Evolutionary conservation across 2,329 filamentous ascomycete genomes (phyloP).

Genomic region (Helotiales sp.): DNA sequence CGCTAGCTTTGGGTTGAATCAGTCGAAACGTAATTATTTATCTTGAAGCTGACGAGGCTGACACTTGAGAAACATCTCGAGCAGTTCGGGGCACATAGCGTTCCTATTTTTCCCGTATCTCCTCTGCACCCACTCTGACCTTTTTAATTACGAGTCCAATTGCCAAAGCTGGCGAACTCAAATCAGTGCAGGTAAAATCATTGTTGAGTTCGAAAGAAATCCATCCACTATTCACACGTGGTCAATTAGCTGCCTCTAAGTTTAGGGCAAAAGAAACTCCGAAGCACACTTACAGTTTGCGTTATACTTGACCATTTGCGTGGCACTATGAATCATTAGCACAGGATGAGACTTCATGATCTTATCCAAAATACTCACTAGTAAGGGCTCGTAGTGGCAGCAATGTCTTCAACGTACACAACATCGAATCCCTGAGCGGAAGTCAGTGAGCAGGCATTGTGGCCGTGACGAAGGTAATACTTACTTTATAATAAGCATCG

Average conservation of each 20-base stretch:
- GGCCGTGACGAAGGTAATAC: background rate
- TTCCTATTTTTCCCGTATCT: no score
- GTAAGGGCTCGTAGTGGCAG: conserved; percentile 33
- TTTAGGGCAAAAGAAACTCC: background rate
- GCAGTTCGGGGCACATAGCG: no score
- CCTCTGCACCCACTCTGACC: no score
- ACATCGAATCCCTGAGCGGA: conserved; percentile 30
- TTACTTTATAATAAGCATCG: conserved; percentile 34
- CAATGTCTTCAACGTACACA: conserved; percentile 34
- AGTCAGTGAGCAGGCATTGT: background rate
- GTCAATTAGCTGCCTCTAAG: background rate
- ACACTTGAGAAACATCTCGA: no score
- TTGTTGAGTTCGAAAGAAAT: conserved; percentile 13
- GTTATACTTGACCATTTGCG: conserved; percentile 34
- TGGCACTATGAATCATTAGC: conserved; percentile 15
- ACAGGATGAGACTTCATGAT: background rate
- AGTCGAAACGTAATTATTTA: no score
- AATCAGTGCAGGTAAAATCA: conserved; percentile 5
- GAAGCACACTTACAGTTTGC: conserved; percentile 24
- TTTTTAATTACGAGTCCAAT: no score
- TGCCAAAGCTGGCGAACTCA: no score
- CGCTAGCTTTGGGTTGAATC: no score
- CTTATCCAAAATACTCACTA: conserved; percentile 13
- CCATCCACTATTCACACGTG: conserved; percentile 2
- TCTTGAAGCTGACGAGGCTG: no score